Percentiles rank a stretch among this genome's conserved stretches.
phyloP scores from a whole-genome alignment of 1,139 yeast species.

The Yamadazyma jaroonii region DNA sequence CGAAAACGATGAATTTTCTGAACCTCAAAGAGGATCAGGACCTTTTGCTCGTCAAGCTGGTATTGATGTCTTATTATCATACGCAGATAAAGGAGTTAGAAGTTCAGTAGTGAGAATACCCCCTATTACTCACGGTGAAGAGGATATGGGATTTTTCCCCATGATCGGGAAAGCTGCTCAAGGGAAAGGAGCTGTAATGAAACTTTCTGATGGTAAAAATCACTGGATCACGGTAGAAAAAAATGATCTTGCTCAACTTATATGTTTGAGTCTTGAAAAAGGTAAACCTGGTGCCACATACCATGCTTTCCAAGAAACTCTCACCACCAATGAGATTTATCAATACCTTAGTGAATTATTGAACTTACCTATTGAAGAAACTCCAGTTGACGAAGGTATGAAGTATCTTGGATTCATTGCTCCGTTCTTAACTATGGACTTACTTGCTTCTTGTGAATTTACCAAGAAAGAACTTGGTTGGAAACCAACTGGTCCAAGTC shows the following conservation, averaged over 20 bases:
- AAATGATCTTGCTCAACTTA: conserved; percentile 25
- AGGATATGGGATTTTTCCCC: conserved; percentile 18
- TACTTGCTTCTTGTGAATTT: conserved; percentile 5
- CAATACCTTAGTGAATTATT: conserved; percentile 18
- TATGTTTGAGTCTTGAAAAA: conserved; percentile 21
- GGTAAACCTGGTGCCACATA: conserved; percentile 20
- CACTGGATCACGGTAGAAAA: conserved; percentile 27
- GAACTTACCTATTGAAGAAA: conserved; percentile 3
- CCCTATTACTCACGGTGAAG: conserved; percentile 26
- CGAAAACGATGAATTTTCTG: conserved; percentile 1
- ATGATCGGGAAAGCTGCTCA: conserved; percentile 12
- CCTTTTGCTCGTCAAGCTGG: background rate
- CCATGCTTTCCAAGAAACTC: conserved; percentile 21
- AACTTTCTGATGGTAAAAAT: conserved; percentile 21
- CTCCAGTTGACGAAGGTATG: background rate
- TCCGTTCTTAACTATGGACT: background rate
- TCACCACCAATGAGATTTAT: conserved; percentile 20
- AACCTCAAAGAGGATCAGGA: conserved; percentile 1
- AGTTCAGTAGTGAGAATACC: conserved; percentile 20
- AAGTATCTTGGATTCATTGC: conserved; percentile 1
- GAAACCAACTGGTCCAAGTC: conserved; percentile 16
- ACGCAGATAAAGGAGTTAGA: conserved; percentile 18
- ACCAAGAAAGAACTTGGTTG: conserved; percentile 18
- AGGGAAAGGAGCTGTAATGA: conserved; percentile 14
- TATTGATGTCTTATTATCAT: conserved; percentile 8